Percentiles rank a stretch among this genome's conserved stretches.
Evolutionary conservation across 495 filamentous ascomycete species (phyloP).

Genomic region (Penicillium tannophilum): DNA sequence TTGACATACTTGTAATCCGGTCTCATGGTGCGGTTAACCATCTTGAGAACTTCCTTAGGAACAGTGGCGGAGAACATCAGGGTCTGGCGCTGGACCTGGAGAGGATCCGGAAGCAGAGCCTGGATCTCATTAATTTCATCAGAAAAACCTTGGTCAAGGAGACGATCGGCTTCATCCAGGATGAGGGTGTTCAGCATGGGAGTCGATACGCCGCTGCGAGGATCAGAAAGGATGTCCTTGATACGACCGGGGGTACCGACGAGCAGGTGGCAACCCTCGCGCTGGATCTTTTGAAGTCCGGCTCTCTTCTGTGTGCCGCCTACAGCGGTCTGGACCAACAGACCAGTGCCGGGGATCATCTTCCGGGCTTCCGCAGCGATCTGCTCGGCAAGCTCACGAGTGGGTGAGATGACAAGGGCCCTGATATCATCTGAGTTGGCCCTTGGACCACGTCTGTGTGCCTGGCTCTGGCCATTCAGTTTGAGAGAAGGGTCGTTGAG

Average conservation of each 20-base stretch:
- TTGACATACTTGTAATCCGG: conserved; percentile 79
- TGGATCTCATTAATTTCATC: conserved; percentile 74
- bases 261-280: conserved; percentile 82
- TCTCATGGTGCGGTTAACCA: conserved; percentile 72
- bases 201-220: conserved; percentile 61
- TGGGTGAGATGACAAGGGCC: conserved; percentile 90
- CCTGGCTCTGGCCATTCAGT: conserved; percentile 29
- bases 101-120: conserved; percentile 60
- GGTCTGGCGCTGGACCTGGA: conserved; percentile 73
- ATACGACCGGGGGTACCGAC: conserved; percentile 91
- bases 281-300: conserved; percentile 63
- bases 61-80: conserved; percentile 94
- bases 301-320: conserved; percentile 77
- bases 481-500: conserved; percentile 56
- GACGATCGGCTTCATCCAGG: conserved; percentile 90
- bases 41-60: conserved; percentile 74
- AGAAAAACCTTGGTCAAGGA: conserved; percentile 89
- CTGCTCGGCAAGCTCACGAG: conserved; percentile 92
- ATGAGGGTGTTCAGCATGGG: conserved; percentile 79
- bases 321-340: conserved; percentile 83
- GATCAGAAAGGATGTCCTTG: conserved; percentile 79
- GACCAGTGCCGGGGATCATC: conserved; percentile 63
- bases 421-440: conserved; percentile 66
- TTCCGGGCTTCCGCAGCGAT: conserved; percentile 82
- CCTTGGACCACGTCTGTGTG: conserved; percentile 6